phyloP scores from a whole-genome alignment of 2,329 filamentous ascomycete species.

The Drechslera avenae region DNA sequence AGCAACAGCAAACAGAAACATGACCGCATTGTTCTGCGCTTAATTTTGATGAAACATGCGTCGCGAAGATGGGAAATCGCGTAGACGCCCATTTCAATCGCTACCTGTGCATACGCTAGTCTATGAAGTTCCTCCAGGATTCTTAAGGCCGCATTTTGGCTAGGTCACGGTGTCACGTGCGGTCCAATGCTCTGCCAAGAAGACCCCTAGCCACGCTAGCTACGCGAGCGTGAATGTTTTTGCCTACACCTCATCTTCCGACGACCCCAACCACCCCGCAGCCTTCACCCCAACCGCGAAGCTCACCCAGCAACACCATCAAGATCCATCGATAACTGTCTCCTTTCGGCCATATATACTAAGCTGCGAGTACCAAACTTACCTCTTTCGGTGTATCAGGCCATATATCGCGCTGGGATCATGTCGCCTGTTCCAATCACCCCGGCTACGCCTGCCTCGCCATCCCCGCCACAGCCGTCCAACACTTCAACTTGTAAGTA shows the following conservation, averaged over 20 bases:
- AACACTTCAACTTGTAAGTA: constrained; percentile 22
- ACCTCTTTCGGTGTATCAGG: constrained; percentile 28
- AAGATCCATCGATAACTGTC: constrained; percentile 26
- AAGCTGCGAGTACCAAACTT: constrained; percentile 7
- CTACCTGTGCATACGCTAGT: constrained; percentile 2
- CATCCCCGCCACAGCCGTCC: constrained; percentile 26
- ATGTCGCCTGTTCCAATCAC: constrained; percentile 45
- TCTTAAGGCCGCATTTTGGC: constrained; percentile 8
- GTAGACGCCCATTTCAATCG: not conserved
- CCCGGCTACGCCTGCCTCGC: constrained; percentile 27
- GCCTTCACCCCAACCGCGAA: constrained; percentile 16
- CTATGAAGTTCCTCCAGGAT: constrained; percentile 16
- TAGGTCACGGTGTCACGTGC: constrained; percentile 33
- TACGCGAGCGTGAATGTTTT: constrained; percentile 50
- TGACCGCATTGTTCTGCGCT: not conserved
- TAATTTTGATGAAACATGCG: not conserved
- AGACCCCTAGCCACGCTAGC: constrained; percentile 33
- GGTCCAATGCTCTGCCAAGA: constrained; percentile 36
- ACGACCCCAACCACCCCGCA: constrained; percentile 32
- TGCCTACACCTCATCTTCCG: constrained; percentile 37
- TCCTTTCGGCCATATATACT: constrained; percentile 1
- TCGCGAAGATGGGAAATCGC: not conserved
- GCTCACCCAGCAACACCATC: constrained; percentile 31
- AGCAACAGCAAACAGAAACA: not conserved
- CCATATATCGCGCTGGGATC: constrained; percentile 30